Conservation (phyloP, 2,329 filamentous ascomycete species). For the Trichophyton simii region DNA sequence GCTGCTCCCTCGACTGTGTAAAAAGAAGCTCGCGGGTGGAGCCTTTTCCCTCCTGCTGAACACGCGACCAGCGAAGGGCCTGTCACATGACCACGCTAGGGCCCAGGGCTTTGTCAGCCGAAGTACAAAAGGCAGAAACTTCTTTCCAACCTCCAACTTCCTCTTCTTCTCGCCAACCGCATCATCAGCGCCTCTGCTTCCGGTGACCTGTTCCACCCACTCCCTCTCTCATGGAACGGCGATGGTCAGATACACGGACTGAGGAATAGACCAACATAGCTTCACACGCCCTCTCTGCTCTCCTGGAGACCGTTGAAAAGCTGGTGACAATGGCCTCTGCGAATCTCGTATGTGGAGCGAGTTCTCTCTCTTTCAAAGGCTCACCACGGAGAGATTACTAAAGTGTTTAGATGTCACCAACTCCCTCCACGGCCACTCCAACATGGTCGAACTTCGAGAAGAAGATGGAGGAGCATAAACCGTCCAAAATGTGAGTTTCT, state of each 20-base stretch:
- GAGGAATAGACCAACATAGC: neutral
- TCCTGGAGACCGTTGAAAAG: neutral
- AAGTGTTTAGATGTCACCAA: constrained; percentile 50
- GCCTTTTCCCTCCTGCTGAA: neutral
- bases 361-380: constrained; percentile 19
- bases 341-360: constrained; percentile 31
- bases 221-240: neutral
- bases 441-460: constrained; percentile 62
- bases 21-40: neutral
- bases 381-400: constrained; percentile 9
- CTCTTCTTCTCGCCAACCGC: neutral
- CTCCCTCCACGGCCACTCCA: constrained; percentile 58
- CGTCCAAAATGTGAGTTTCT: constrained; percentile 73
- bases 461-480: constrained; percentile 71
- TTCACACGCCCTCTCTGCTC: neutral
- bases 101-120: constrained; percentile 4
- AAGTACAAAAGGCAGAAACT: constrained; percentile 6
- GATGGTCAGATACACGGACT: neutral
- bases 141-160: neutral
- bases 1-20: neutral
- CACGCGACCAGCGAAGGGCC: neutral
- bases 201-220: neutral
- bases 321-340: constrained; percentile 27
- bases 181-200: neutral
- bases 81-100: constrained; percentile 3